Percentiles rank a stretch among this genome's conserved stretches.
These are phyloP conservation scores for Falciphora oryzae DNA, from an alignment of 2,329 filamentous ascomycete species.

Conservation along the genomic window DNA sequence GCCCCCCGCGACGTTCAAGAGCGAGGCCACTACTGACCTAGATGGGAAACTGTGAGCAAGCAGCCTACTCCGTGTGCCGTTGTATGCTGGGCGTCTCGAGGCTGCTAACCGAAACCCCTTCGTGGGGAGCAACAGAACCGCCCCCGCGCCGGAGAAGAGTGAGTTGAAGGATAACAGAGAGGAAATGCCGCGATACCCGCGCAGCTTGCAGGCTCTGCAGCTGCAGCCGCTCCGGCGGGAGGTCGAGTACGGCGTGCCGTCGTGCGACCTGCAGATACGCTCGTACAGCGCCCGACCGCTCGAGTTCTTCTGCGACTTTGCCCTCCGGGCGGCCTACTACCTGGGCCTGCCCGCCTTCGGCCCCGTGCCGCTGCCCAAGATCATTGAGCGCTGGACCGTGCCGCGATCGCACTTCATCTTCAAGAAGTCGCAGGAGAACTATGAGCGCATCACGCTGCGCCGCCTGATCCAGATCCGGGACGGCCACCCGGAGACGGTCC, in stretches of 20 bases:
- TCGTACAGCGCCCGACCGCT: conserved; percentile 87
- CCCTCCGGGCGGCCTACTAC: conserved; percentile 90
- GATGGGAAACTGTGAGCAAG: neutral
- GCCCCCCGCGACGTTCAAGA: no score
- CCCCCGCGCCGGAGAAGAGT: neutral
- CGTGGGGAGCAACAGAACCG: neutral
- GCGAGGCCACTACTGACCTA: neutral
- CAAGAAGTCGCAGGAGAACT: conserved; percentile 98
- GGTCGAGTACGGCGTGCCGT: conserved; percentile 70
- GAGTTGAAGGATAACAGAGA: neutral
- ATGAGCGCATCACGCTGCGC: conserved; percentile 82
- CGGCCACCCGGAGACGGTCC: conserved; percentile 80
- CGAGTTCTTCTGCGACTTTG: conserved; percentile 93
- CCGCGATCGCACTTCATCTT: conserved; percentile 84
- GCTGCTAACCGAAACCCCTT: conserved; percentile 2
- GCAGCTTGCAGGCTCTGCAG: conserved; percentile 79
- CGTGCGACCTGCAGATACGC: conserved; percentile 86
- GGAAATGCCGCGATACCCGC: conserved; percentile 53
- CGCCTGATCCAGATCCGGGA: conserved; percentile 90
- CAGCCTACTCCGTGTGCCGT: neutral
- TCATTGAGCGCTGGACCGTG: conserved; percentile 91
- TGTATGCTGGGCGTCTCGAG: no score
- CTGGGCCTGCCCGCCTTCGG: conserved; percentile 80
- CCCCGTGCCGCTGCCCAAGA: conserved; percentile 77
- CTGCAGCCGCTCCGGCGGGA: conserved; percentile 74